Percentiles rank a stretch among this genome's conserved stretches.
Conservation (phyloP, 805 yeast species). For the Huiozyma naganishii region DNA sequence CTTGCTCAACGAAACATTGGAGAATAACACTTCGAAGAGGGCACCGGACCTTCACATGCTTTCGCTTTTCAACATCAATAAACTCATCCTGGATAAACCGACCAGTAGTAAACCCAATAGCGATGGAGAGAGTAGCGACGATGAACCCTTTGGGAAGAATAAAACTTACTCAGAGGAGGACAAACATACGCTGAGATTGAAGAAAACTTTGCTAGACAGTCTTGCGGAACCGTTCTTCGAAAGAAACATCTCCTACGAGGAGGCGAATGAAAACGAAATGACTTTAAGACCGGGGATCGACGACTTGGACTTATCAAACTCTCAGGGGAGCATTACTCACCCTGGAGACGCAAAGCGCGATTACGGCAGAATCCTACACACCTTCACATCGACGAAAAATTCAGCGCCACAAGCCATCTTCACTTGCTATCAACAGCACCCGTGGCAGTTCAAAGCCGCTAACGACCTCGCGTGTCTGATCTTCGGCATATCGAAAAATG, state of each 20-base stretch:
- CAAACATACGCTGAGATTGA: constrained; percentile 10
- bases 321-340: constrained; percentile 5
- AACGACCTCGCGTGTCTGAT: constrained; percentile 83
- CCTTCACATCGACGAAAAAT: constrained; percentile 58
- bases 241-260: constrained; percentile 13
- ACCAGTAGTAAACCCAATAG: neutral
- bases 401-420: constrained; percentile 74
- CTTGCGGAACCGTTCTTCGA: constrained; percentile 29
- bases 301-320: constrained; percentile 1
- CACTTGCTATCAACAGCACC: constrained; percentile 61
- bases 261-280: constrained; percentile 11
- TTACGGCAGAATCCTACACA: constrained; percentile 43
- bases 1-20: constrained; percentile 25
- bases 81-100: constrained; percentile 17
- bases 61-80: constrained; percentile 25
- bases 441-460: constrained; percentile 75
- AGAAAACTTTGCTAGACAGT: constrained; percentile 22
- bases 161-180: constrained; percentile 2
- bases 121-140: neutral
- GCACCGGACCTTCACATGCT: constrained; percentile 26
- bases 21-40: constrained; percentile 20
- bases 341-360: constrained; percentile 11
- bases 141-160: neutral
- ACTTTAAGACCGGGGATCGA: constrained; percentile 29
- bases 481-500: constrained; percentile 67